Base-by-base conservation (phyloP, 2,329 filamentous ascomycete species). In the Aspergillus fumigatiaffinis region DNA sequence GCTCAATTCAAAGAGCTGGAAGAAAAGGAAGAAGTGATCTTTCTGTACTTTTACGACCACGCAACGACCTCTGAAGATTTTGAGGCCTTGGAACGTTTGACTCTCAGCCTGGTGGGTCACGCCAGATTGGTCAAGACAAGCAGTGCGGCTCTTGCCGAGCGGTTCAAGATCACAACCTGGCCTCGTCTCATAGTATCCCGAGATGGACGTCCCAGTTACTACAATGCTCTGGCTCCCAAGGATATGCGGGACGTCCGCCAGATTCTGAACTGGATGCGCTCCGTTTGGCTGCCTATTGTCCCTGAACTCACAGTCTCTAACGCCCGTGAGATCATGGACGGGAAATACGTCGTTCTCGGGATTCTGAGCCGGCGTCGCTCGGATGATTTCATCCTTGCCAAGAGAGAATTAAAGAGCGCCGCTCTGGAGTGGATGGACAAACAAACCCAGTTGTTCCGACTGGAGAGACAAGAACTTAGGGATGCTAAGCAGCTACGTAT, bases 361-460 rank as follows among this genome's bases (percentile, higher is more conserved):
- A 88, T 99, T 35, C 80, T 99, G 44, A 91, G 88, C 70, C 85
- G 92, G 52, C 87, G 91, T 38, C 86, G 92, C 59, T 80, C 87
- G 41, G 90, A 93, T 56, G 87, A 91, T 38, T 96, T 96, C 72
- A 78, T 85, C 52, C 82, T 83, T 56, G 89, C 90, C 26, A 89
- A 90, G 73, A 87, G 89, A 35, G 95, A 99, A 76, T 87, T 99
- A 77, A 97, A 97, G 83, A 93, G 89, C 64, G 94, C 94, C 1
- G 94, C 94, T 8, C 84, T 92, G 59, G 94, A 97, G 74, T 99
- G 94, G 92, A 96, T 97, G 84, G 93, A 97, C 73, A 94, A 95
- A 77, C 91, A 97, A 75, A 89, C 91, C 20, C 87, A 93, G 65
- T 83, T 91, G 42, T 97, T 96, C 81, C 91, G 96, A 73, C 85